A percentile compares a stretch with the other conserved stretches of the same genome.
These are phyloP conservation scores for Trichosanthes cucumerina DNA, from an alignment of 306 rosid species.

Conservation along the genomic window DNA sequence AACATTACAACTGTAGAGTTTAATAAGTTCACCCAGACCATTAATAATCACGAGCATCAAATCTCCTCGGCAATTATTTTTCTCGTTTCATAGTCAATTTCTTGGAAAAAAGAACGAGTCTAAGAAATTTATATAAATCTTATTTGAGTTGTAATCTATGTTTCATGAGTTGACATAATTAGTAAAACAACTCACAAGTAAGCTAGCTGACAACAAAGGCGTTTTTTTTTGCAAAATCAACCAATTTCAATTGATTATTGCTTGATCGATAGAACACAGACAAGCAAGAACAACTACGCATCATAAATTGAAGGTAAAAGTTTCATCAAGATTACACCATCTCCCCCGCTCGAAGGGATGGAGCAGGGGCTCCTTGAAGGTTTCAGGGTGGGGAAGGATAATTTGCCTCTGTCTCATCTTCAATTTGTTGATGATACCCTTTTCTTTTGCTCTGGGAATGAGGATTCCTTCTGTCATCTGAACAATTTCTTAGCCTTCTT, in stretches of 20 bases:
- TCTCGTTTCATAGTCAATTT: neutral
- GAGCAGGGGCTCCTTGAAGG: too few relatives aligned
- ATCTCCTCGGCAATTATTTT: neutral
- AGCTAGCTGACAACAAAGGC: neutral
- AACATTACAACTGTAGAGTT: neutral
- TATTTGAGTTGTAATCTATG: neutral
- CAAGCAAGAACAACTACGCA: neutral
- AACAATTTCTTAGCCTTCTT: too few relatives aligned
- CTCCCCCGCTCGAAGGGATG: too few relatives aligned
- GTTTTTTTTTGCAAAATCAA: too few relatives aligned
- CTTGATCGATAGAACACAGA: neutral
- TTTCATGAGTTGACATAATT: neutral
- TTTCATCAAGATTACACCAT: neutral
- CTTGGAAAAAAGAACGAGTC: neutral
- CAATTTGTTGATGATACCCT: too few relatives aligned
- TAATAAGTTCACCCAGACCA: neutral
- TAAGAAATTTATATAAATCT: neutral
- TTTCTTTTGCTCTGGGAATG: too few relatives aligned
- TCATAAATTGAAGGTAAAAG: neutral
- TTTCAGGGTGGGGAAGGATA: too few relatives aligned
- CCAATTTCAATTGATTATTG: neutral
- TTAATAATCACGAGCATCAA: neutral
- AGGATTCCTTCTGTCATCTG: too few relatives aligned
- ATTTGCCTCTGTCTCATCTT: too few relatives aligned
- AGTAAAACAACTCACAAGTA: neutral